Evolutionary conservation across 176 grass and related monocot species (phyloP).

Genomic region (Pontederia paniculata): DNA sequence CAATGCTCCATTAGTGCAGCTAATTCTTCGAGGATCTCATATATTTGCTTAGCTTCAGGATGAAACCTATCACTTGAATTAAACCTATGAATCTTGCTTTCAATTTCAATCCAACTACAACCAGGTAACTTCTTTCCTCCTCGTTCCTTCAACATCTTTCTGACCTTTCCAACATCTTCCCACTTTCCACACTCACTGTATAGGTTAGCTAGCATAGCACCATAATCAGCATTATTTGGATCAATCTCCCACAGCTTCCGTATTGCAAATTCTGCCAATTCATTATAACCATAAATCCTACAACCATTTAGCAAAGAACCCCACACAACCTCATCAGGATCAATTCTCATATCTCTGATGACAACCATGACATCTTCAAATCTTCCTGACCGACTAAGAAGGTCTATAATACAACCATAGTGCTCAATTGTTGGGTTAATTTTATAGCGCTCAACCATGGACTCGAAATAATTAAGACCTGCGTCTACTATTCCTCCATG

Average conservation of each 20-base stretch:
- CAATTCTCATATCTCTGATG: conserved; percentile 52
- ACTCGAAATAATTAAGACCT: conserved; percentile 41
- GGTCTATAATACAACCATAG: conserved; percentile 63
- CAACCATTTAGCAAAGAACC: conserved; percentile 64
- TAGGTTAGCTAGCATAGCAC: conserved; percentile 16
- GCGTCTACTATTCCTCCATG: conserved; percentile 57
- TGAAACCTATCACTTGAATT: conserved; percentile 10
- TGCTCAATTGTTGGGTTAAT: conserved; percentile 38
- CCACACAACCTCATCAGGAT: conserved; percentile 57
- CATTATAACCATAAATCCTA: conserved; percentile 49
- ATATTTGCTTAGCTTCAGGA: conserved; percentile 3
- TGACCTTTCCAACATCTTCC: conserved; percentile 16
- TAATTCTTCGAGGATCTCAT: conserved; percentile 1
- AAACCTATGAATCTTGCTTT: conserved; percentile 15
- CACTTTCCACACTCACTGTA: conserved; percentile 16
- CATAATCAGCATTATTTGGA: conserved; percentile 17
- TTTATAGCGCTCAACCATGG: conserved; percentile 40
- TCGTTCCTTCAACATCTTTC: conserved; percentile 13
- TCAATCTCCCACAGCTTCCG: conserved; percentile 13
- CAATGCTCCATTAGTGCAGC: not conserved
- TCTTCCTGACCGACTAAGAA: conserved; percentile 54
- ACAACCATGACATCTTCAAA: conserved; percentile 41
- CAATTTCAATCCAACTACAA: conserved; percentile 19
- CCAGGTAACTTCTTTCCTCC: conserved; percentile 21
- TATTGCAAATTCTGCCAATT: conserved; percentile 34